Base-by-base conservation (phyloP, 2,329 filamentous ascomycete genomes). In the Colletotrichum gigasporum region DNA sequence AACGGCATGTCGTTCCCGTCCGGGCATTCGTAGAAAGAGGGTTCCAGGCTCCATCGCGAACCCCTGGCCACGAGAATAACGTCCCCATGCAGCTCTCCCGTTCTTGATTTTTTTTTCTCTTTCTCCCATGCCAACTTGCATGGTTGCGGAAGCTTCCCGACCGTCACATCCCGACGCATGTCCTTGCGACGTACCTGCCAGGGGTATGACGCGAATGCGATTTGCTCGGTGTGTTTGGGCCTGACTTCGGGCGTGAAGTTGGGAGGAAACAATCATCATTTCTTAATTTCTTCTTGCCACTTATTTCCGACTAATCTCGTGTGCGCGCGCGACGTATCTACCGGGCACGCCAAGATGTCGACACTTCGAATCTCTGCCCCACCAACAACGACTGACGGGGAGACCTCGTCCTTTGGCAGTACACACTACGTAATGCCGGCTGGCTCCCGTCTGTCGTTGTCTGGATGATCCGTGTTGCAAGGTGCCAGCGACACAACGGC, bases 201-300 rank as follows among this genome's bases (percentile, higher is more conserved):
- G 48, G 56, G 61, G 45, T 20, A 61, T 62, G 62, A 44, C 35
- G 56, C 62, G 50, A 62, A 44, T 37, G 35, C 62, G 20, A 41
- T 50, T 54, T 50, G 32, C 28, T 61, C 42, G 42, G 42, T 20
- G 50, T 54, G 16, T n/a, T 32, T 47, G 12, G 55, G 39, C 18
- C 54, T 63, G 54, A 39, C 32, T 60, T 30, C 22, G n/a, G 55
- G 11, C n/a, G 24, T 12, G 47, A 14, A 11, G 32, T 42, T 52
- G 20, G 47, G 37, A 53, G 16, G 37, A 47, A 60, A 26, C 32
- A 10, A 39, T n/a, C 14, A 24, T 47, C 42, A 60, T 39, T 52
- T 39, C 41, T 55, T 32, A 42, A 24, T 47, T 48, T 63, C 47
- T 52, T 39, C 41, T 55, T 32, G 48, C 56, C 35, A 51, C 35